These are phyloP conservation scores for Kwoniella mangroviensis DNA, from an alignment of 768 basidiomycete genomes.

Conservation along the genomic window DNA sequence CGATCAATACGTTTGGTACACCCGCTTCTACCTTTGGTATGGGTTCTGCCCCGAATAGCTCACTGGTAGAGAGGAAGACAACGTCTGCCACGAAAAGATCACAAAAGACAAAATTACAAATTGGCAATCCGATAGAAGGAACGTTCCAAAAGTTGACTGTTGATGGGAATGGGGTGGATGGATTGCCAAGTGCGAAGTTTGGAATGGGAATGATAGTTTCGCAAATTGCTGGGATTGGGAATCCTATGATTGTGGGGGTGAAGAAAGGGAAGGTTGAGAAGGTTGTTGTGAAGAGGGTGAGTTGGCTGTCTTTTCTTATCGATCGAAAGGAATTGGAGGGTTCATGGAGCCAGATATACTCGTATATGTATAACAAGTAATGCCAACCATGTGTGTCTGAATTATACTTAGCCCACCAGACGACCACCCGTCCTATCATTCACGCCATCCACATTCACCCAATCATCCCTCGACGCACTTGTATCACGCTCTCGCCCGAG, in stretches of 20 bases:
- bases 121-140: conserved; percentile 26
- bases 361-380: too few species aligned
- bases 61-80: not conserved
- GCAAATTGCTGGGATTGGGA: not conserved
- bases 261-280: conserved; percentile 1
- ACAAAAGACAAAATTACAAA: not conserved
- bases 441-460: conserved; percentile 28
- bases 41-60: not conserved
- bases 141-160: conserved; percentile 22
- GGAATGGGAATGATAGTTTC: not conserved
- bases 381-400: not conserved
- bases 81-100: not conserved
- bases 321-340: not conserved
- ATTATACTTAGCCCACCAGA: conserved; percentile 13
- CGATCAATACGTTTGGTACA: conserved; percentile 13
- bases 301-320: conserved; percentile 1
- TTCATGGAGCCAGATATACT: too few species aligned
- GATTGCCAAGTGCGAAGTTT: conserved; percentile 15
- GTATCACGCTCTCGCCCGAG: not conserved
- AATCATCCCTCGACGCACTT: conserved; percentile 9
- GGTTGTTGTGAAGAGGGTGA: conserved; percentile 28
- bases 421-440: conserved; percentile 30
- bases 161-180: conserved; percentile 17
- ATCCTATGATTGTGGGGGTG: not conserved
- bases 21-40: conserved; percentile 6